Evolutionary conservation across 257 asterid species (phyloP), one percentile per base, ranked within the genome.

Genomic region (Solanum commersonii): DNA sequence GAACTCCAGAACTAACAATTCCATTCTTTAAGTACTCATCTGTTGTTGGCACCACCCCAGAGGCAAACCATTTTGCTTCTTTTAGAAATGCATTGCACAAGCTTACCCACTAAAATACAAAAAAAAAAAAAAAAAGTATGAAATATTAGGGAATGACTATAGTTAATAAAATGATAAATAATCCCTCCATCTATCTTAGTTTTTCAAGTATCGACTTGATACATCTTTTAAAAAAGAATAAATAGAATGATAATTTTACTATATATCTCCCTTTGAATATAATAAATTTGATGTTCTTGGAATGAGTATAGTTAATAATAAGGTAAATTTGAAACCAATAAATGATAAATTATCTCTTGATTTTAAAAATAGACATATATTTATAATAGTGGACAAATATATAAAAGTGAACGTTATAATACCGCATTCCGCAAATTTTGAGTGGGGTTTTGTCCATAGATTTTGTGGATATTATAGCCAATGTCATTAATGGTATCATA

Each of bases 41-140:
- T 15, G 92, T 40, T 23, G 71, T 88, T 44, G 92, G 91, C 6
- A 38, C 2, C 18, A 77, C 49, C 8, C 88, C 84, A 7, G 91
- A 89, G 29, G 70, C 74, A 52, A 93, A 90, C 98, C 96, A 93
- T 86, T 87, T 86, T 76, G 92, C 91, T 88, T 94, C 96, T 13
- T 25, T 87, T 7, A 92, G 87, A 89, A 92, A 93, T 85, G 95
- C 96, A 15, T 89, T 77, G 86, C 93, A 90, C 87, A 94, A 78
- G 34, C 42, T 89, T 38, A 25, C 94, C 98, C 97, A 94, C 97
- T 94, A 89, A 81, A 42, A 29, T 42, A 0, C 72, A 25, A 23
- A 63, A 63, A 23, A 37, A 38, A 15, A n/a, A 11, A 1, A 37
- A 37, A 35, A 35, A 37, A 11, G 16, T 44, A 44, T 44, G 52